These are phyloP conservation scores for Conticribra weissflogii DNA, from an alignment of 108 stramenopile species.

Conservation along the genomic window DNA sequence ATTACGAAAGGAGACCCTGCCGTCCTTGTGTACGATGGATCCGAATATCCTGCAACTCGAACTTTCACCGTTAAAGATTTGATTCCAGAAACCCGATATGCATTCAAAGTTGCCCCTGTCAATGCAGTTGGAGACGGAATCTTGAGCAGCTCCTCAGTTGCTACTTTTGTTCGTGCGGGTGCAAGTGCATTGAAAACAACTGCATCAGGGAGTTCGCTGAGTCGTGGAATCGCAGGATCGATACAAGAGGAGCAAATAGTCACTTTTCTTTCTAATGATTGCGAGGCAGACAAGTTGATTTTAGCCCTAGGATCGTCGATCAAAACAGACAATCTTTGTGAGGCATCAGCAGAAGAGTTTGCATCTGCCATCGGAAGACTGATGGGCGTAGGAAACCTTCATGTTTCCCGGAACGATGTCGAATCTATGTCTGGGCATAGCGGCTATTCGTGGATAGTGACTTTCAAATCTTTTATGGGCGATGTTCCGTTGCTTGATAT, in stretches of 20 bases:
- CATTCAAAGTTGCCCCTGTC: slow-evolving; percentile 83
- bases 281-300: slow-evolving; percentile 31
- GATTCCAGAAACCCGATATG: slow-evolving; percentile 62
- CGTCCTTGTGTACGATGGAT: slow-evolving; percentile 73
- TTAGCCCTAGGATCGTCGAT: slow-evolving; percentile 34
- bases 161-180: slow-evolving; percentile 73
- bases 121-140: slow-evolving; percentile 73
- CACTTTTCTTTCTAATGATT: slow-evolving; percentile 38
- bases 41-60: slow-evolving; percentile 44
- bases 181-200: slow-evolving; percentile 73
- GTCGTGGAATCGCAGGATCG: slow-evolving; percentile 73
- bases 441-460: slow-evolving; percentile 66
- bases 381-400: slow-evolving; percentile 45
- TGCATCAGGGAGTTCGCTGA: slow-evolving; percentile 69
- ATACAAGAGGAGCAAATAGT: slow-evolving; percentile 80
- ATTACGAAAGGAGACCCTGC: slow-evolving; percentile 63
- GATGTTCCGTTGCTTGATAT: slow-evolving; percentile 62
- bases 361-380: slow-evolving; percentile 34
- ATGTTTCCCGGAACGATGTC: slow-evolving; percentile 58
- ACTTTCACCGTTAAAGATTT: slow-evolving; percentile 55
- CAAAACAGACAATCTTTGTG: slow-evolving; percentile 54
- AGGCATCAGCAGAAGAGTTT: slow-evolving; percentile 39
- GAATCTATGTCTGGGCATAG: slow-evolving; percentile 30
- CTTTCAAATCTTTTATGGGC: slow-evolving; percentile 67
- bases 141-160: slow-evolving; percentile 59